A percentile compares a stretch with the other conserved stretches of the same genome.
Conservation (phyloP, 768 basidiomycete genomes). For the Leucocoprinus sp. region DNA sequence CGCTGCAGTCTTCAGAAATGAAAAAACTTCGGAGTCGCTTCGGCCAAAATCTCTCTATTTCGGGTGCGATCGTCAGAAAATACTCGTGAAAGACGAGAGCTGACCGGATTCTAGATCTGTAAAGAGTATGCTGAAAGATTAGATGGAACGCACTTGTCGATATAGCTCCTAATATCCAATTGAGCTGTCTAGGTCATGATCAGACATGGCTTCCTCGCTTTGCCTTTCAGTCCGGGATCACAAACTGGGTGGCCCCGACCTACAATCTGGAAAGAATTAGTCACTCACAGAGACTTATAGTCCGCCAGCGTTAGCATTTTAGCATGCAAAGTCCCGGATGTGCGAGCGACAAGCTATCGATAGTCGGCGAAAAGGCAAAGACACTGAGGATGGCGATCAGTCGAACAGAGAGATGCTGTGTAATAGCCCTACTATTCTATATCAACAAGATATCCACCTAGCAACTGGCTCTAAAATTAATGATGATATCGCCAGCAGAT, state of each 20-base stretch:
- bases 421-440: too few relatives aligned
- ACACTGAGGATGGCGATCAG: too few relatives aligned
- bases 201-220: too few relatives aligned
- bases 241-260: background rate
- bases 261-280: too few relatives aligned
- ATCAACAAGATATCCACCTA: too few relatives aligned
- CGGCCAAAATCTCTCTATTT: conserved; percentile 8
- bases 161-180: conserved; percentile 4
- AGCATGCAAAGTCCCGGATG: background rate
- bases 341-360: too few relatives aligned
- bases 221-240: too few relatives aligned
- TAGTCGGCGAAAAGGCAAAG: too few relatives aligned
- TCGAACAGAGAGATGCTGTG: too few relatives aligned
- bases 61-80: conserved; percentile 1
- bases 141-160: background rate
- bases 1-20: background rate
- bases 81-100: conserved; percentile 8
- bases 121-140: too few relatives aligned
- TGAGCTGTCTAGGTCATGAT: background rate
- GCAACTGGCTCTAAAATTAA: too few relatives aligned
- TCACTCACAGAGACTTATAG: conserved; percentile 3
- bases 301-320: conserved; percentile 1
- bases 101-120: background rate
- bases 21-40: background rate
- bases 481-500: too few relatives aligned